Evolutionary conservation across 768 basidiomycete genomes (phyloP), one percentile per base, ranked within the genome.

Genomic region (Boletellus ananiceps): DNA sequence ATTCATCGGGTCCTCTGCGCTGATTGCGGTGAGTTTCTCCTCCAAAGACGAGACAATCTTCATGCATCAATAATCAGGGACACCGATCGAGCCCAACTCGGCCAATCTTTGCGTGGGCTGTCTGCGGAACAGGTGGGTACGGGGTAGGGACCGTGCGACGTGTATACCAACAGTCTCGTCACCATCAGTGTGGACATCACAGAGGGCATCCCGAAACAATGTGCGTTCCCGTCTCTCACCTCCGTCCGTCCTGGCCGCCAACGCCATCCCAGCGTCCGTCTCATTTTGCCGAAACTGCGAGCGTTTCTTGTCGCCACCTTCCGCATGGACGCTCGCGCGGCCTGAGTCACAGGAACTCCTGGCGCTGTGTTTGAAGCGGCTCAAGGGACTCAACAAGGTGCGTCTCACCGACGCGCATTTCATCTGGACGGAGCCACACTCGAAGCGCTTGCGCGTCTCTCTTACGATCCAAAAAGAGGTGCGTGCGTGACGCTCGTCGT

Each of bases 371-470:
- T 71, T 99, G 50, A 91, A 89, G 66, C 95, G 94, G 68, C 82
- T 98, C 60, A 95, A 94, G 64, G 93, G 93, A 2, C 75, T 98
- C 19, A 86, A 83, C 60, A 94, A 92, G 74, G 93, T 98, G 23
- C 88, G 95, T 42, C 71, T 99, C 37, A 94, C 96, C n/a, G 95
- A 98, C 54, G 96, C 96, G 2, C 90, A 93, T 55, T 98, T 98
- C 68, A 92, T 98, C 61, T 99, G 96, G 96, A 99, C 96, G 18
- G 96, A 99, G 64, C 96, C 96, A 3, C 95, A 99, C 71, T 93
- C 90, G 34, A 93, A 94, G 63, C 80, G 96, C 33, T 67, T 98
- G 54, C 81, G 92, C 40, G 83, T 99, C 47, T 95, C 95, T 46
- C 72, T 99, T 60, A 96, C 95, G 0, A 93, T 99, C 54, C 96